A percentile compares a stretch with the other conserved stretches of the same genome.
These are phyloP conservation scores for Quercus mongolica DNA, from an alignment of 306 rosid species.

Conservation along the genomic window DNA sequence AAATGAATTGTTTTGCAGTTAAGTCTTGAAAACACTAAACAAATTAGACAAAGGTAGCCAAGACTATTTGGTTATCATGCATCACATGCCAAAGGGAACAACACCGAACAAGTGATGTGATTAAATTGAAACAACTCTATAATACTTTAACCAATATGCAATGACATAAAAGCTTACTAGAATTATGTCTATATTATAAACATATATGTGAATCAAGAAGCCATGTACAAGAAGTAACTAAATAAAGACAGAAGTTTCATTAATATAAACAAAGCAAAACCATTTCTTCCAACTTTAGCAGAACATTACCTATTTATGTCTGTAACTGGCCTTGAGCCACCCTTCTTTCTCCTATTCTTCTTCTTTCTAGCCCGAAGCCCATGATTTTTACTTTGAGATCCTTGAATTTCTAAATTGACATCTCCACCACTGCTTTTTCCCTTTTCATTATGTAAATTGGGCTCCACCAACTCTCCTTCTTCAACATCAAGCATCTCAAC, in stretches of 20 bases:
- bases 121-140: neutral
- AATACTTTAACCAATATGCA: neutral
- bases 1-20: neutral
- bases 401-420: slow-evolving; percentile 21
- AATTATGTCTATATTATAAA: neutral
- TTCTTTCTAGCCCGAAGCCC: slow-evolving; percentile 54
- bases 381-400: slow-evolving; percentile 29
- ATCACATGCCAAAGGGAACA: neutral
- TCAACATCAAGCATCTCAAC: slow-evolving; percentile 88
- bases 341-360: slow-evolving; percentile 53
- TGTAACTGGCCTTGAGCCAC: slow-evolving; percentile 26
- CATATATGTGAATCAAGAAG: neutral
- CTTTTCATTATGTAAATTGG: slow-evolving; percentile 13
- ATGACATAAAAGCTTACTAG: neutral
- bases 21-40: neutral
- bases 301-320: slow-evolving; percentile 57
- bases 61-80: neutral
- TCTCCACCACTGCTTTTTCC: slow-evolving; percentile 32
- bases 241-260: neutral
- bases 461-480: slow-evolving; percentile 74
- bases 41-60: neutral
- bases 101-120: neutral
- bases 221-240: neutral
- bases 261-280: neutral
- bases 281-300: neutral